Percentiles rank a stretch among this genome's conserved stretches.
These are phyloP conservation scores for Dentipellis sp. DNA, from an alignment of 768 basidiomycete species.

Conservation along the genomic window DNA sequence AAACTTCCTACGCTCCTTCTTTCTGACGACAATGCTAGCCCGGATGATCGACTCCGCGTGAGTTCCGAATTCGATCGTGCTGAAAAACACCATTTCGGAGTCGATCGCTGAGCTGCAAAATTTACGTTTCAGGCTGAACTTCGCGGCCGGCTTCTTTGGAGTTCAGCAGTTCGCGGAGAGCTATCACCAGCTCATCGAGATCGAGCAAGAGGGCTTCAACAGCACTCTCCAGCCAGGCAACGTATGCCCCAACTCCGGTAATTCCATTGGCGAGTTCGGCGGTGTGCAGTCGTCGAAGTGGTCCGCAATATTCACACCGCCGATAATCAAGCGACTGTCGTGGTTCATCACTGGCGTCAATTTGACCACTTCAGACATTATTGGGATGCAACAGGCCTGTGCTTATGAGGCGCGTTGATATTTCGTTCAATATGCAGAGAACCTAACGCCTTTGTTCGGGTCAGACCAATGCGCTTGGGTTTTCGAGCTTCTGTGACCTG, in stretches of 20 bases:
- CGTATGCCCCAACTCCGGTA: constrained; percentile 22
- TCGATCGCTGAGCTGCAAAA: constrained; percentile 11
- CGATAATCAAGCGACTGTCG: constrained; percentile 26
- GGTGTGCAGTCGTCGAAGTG: constrained; percentile 23
- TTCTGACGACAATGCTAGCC: constrained; percentile 6
- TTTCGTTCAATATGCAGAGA: constrained; percentile 28
- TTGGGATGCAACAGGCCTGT: constrained; percentile 28
- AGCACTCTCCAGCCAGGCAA: constrained; percentile 36
- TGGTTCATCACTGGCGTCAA: constrained; percentile 22
- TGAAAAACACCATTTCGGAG: constrained; percentile 10
- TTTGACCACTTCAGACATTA: constrained; percentile 20
- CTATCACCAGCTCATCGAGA: constrained; percentile 37
- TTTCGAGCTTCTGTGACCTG: constrained; percentile 37
- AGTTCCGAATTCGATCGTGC: neutral
- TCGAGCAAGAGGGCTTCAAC: constrained; percentile 36
- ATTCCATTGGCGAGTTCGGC: constrained; percentile 15
- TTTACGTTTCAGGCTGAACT: constrained; percentile 27
- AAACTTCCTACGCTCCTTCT: constrained; percentile 16
- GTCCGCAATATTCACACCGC: constrained; percentile 30
- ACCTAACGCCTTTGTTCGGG: neutral
- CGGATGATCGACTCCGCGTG: constrained; percentile 25
- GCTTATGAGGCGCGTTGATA: constrained; percentile 25
- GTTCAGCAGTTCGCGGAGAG: constrained; percentile 30
- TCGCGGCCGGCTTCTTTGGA: constrained; percentile 41
- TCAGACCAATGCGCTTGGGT: constrained; percentile 39